phyloP scores from a whole-genome alignment of 352 stramenopile genomes.

The Phytopythium kandeliae region DNA sequence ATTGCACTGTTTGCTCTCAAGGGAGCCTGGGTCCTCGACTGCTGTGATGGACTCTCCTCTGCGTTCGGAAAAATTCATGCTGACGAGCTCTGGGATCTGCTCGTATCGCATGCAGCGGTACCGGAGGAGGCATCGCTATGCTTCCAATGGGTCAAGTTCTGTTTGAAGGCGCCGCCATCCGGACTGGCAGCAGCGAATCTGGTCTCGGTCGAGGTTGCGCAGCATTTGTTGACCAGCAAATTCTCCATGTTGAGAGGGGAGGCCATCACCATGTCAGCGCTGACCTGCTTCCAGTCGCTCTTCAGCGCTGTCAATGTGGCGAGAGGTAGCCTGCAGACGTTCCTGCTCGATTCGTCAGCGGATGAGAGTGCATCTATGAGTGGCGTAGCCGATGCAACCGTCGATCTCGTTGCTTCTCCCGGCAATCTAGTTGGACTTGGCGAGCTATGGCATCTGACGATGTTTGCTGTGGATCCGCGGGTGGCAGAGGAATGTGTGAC shows the following conservation, averaged over 20 bases:
- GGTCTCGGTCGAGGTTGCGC: slow-evolving; percentile 17
- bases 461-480: slow-evolving; percentile 25
- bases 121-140: slow-evolving; percentile 51
- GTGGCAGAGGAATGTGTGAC: slow-evolving; percentile 66
- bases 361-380: neutral
- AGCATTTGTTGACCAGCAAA: slow-evolving; percentile 31
- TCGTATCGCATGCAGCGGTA: slow-evolving; percentile 25
- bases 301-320: slow-evolving; percentile 56
- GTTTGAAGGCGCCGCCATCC: slow-evolving; percentile 27
- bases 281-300: slow-evolving; percentile 67
- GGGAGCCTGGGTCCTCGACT: slow-evolving; percentile 42
- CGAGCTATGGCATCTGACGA: slow-evolving; percentile 55
- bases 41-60: neutral
- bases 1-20: slow-evolving; percentile 53
- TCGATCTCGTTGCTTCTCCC: slow-evolving; percentile 32
- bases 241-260: slow-evolving; percentile 30
- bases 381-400: slow-evolving; percentile 8
- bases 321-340: slow-evolving; percentile 30
- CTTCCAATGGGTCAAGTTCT: slow-evolving; percentile 76
- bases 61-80: slow-evolving; percentile 17
- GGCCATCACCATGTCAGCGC: slow-evolving; percentile 32
- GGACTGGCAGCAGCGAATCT: slow-evolving; percentile 6
- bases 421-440: slow-evolving; percentile 35
- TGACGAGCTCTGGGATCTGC: slow-evolving; percentile 37
- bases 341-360: slow-evolving; percentile 2